Evolutionary conservation across 1,284 basidiomycete genomes (phyloP), one percentile per base, ranked within the genome.

Genomic region (Anthracocystis setariae): DNA sequence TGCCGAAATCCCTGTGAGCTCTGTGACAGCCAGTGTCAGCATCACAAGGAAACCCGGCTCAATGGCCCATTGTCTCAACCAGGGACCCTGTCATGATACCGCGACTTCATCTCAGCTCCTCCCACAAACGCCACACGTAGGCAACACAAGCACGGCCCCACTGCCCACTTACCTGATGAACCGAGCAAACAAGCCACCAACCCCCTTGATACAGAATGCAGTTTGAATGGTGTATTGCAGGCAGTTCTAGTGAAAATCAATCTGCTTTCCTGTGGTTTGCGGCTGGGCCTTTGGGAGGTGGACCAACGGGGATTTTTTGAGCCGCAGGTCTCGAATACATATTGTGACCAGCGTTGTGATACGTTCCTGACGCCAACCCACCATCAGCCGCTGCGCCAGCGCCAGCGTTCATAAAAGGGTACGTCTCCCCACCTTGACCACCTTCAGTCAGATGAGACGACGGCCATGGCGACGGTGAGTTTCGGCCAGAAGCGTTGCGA

Each of bases 231-330:
- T 29, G 29, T 29, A n/a, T n/a, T n/a, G n/a, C n/a, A n/a, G n/a
- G 29, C 29, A 29, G 29, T 29, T 32, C 25, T 8, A 23, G 13
- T 21, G 8, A 8, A n/a, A 4, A 13, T 39, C 55, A 67, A 13
- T 67, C 64, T 27, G 40, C 49, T 40, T 67, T 67, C 33, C 64
- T 52, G 44, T 67, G 64, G 39, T 67, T 50, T 13, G 64, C 38
- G 46, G 52, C 52, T 3, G 63, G 56, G 13, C 57, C 57, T 46
- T 67, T 67, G 17, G 64, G 64, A 45, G 64, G 64, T 13, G 64
- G 64, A 9, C 52, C 64, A 7, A 67, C 20, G 0, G 64, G 64
- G 15, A 21, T 40, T 10, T 52, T 56, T 24, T 29, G 33, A 10
- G 47, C 43, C 23, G 63, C 20, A 18, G 39, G 24, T 46, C 64